These are phyloP conservation scores for Telopea speciosissima DNA, from an alignment of 177 flowering plant genomes.

Conservation along the genomic window DNA sequence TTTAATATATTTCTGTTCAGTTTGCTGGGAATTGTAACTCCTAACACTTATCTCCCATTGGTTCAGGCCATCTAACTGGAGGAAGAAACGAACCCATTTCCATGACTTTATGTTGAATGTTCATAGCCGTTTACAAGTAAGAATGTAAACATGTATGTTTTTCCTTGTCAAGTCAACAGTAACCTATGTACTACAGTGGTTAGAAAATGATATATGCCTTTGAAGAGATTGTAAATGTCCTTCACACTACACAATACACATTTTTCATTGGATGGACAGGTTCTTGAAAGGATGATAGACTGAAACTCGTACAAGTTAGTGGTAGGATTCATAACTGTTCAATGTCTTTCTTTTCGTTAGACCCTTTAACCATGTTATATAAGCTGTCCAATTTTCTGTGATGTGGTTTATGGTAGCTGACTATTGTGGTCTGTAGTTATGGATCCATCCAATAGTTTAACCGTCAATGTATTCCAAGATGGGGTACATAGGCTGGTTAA, in stretches of 20 bases:
- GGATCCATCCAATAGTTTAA: background rate
- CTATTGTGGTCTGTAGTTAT: background rate
- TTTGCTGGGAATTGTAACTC: background rate
- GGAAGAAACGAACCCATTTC: constrained; percentile 93
- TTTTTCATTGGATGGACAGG: background rate
- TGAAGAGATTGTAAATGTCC: background rate
- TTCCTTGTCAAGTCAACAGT: background rate
- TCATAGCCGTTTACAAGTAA: constrained; percentile 89
- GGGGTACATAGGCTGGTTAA: background rate
- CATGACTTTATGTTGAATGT: constrained; percentile 98
- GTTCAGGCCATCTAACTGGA: constrained; percentile 77
- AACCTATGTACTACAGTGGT: background rate
- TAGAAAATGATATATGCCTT: background rate
- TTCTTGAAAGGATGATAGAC: too few relatives aligned
- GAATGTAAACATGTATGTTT: constrained; percentile 12
- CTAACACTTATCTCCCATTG: constrained; percentile 8
- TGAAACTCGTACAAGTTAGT: background rate
- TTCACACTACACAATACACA: background rate
- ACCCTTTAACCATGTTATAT: too few relatives aligned
- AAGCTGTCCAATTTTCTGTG: background rate
- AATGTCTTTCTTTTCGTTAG: background rate
- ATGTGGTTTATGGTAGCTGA: background rate
- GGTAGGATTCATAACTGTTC: background rate
- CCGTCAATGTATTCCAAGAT: background rate
- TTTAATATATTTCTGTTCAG: too few relatives aligned